Evolutionary conservation across 2,329 filamentous ascomycete species (phyloP).

Genomic region (Alternaria incomplexa): DNA sequence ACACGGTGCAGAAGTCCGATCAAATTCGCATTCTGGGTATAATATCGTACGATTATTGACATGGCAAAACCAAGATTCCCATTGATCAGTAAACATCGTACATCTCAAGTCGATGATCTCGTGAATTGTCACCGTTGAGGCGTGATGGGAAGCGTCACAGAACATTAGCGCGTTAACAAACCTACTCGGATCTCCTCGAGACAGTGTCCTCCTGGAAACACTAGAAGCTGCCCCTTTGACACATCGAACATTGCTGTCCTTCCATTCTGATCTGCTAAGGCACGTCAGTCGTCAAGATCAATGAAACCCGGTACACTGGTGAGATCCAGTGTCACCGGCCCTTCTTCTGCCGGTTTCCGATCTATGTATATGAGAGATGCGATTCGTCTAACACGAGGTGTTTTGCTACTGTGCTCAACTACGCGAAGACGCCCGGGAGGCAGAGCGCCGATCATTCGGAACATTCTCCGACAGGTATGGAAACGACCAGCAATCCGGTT

Average conservation of each 20-base stretch:
- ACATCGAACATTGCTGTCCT: not conserved
- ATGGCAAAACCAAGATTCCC: not conserved
- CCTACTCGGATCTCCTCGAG: not conserved
- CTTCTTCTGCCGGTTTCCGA: not conserved
- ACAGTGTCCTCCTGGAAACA: not conserved
- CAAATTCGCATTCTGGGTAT: not conserved
- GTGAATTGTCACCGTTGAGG: not conserved
- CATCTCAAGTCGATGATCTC: not conserved
- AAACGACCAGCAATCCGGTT: not conserved
- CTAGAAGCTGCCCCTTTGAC: not conserved
- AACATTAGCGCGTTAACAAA: not conserved
- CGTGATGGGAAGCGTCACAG: not conserved
- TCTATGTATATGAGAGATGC: not conserved
- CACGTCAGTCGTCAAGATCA: not conserved
- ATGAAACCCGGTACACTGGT: no score
- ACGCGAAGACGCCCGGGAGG: not conserved
- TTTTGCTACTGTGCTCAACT: not conserved
- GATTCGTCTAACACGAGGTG: not conserved
- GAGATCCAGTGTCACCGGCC: not conserved
- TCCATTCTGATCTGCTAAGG: not conserved
- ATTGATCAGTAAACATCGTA: not conserved
- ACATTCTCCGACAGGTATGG: not conserved
- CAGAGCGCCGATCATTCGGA: not conserved
- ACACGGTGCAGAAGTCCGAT: not conserved
- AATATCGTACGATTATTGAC: not conserved